These are phyloP conservation scores for Aechmea fasciata DNA, from an alignment of 176 grass and related monocot species.

Conservation along the genomic window DNA sequence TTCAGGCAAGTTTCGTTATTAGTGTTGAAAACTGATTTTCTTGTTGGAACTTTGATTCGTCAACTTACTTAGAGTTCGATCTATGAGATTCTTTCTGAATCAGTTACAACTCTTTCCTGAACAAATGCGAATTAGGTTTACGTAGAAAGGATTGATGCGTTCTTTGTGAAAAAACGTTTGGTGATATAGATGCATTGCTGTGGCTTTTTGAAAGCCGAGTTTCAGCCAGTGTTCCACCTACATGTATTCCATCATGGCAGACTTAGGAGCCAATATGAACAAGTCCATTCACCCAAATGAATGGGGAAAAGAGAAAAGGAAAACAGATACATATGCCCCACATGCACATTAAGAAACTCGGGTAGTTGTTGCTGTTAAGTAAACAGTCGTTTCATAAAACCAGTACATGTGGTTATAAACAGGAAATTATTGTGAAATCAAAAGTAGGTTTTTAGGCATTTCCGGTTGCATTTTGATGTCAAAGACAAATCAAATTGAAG, in stretches of 20 bases:
- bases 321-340: not conserved
- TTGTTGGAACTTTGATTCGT: not conserved
- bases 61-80: not conserved
- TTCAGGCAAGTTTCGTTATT: slow-evolving; percentile 56
- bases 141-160: not conserved
- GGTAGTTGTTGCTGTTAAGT: not conserved
- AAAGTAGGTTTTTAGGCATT: too few species aligned
- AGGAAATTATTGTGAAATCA: not conserved
- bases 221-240: not conserved
- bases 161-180: too few species aligned
- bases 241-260: not conserved
- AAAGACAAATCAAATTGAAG: too few species aligned
- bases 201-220: too few species aligned
- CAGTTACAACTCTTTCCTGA: too few species aligned
- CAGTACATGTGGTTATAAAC: not conserved
- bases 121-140: not conserved
- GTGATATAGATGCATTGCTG: too few species aligned
- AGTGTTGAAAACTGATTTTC: slow-evolving; percentile 17
- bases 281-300: not conserved
- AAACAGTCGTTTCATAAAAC: too few species aligned
- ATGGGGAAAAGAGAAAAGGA: not conserved
- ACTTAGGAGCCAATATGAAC: not conserved
- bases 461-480: too few species aligned
- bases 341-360: not conserved
- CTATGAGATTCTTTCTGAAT: too few species aligned